phyloP scores from a whole-genome alignment of 2,329 filamentous ascomycete genomes.

The Colletotrichum sidae region DNA sequence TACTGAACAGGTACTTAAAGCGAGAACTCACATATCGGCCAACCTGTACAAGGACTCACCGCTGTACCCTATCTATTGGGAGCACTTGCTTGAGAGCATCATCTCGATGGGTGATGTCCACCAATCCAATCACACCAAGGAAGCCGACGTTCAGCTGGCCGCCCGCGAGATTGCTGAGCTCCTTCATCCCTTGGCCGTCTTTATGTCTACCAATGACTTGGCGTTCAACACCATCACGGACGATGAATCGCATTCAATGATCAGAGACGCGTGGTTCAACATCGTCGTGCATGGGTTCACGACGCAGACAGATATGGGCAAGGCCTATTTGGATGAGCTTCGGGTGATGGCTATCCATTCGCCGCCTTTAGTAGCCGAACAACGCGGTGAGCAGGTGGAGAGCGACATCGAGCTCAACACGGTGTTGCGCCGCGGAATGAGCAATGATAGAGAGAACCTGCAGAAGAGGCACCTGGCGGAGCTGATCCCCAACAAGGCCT shows the following conservation, averaged over 20 bases:
- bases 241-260: conserved; percentile 77
- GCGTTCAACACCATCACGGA: conserved; percentile 61
- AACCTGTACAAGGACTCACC: conserved; percentile 76
- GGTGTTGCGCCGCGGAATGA: conserved; percentile 87
- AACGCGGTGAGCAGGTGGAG: conserved; percentile 89
- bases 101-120: conserved; percentile 91
- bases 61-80: conserved; percentile 85
- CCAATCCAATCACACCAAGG: conserved; percentile 77
- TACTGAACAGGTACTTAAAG: conserved; percentile 72
- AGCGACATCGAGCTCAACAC: conserved; percentile 98
- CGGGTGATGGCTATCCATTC: conserved; percentile 88
- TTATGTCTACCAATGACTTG: conserved; percentile 77
- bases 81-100: conserved; percentile 85
- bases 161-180: conserved; percentile 89
- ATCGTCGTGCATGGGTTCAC: conserved; percentile 94
- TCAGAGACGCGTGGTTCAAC: conserved; percentile 98
- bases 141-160: conserved; percentile 84
- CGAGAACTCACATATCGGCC: conserved; percentile 81
- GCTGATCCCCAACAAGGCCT: conserved; percentile 80
- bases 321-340: conserved; percentile 80
- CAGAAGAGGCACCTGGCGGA: conserved; percentile 84
- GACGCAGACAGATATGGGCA: conserved; percentile 77
- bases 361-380: conserved; percentile 86
- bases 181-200: conserved; percentile 85
- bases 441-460: conserved; percentile 78